phyloP scores from a whole-genome alignment of 192 early-diverging fungal species.

The Dissophora globulifera region DNA sequence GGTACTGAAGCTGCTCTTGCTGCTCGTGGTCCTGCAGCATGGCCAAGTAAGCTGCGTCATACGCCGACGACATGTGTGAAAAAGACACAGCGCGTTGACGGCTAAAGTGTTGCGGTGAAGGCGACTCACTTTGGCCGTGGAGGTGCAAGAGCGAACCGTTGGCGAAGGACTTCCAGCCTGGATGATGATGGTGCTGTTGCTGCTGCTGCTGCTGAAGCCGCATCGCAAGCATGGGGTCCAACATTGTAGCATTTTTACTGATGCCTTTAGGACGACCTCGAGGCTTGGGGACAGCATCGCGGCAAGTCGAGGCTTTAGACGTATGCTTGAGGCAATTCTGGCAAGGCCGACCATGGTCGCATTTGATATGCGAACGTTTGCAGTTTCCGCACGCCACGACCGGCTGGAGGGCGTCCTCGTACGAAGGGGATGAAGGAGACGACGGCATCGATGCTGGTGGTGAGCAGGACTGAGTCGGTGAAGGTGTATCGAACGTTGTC shows the following conservation, averaged over 20 bases:
- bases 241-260: slow-evolving; percentile 21
- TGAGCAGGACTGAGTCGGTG: slow-evolving; percentile 16
- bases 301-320: slow-evolving; percentile 22
- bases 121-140: slow-evolving; percentile 7
- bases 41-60: too few species aligned
- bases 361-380: slow-evolving; percentile 51
- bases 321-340: slow-evolving; percentile 44
- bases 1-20: slow-evolving; percentile 1
- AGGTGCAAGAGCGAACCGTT: background rate
- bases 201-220: slow-evolving; percentile 10
- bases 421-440: slow-evolving; percentile 10
- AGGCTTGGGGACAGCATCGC: slow-evolving; percentile 40
- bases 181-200: too few species aligned
- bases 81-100: slow-evolving; percentile 10
- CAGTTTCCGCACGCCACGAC: slow-evolving; percentile 38
- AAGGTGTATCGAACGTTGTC: slow-evolving; percentile 5
- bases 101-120: background rate
- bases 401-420: slow-evolving; percentile 17
- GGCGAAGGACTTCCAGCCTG: slow-evolving; percentile 2
- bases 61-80: background rate
- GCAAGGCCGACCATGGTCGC: slow-evolving; percentile 41
- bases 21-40: slow-evolving; percentile 8
- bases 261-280: slow-evolving; percentile 44
- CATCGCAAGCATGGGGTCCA: background rate
- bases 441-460: slow-evolving; percentile 10